Evolutionary conservation across 441 rosid species (phyloP).

Genomic region (Pelargonium myrrhifolium): DNA sequence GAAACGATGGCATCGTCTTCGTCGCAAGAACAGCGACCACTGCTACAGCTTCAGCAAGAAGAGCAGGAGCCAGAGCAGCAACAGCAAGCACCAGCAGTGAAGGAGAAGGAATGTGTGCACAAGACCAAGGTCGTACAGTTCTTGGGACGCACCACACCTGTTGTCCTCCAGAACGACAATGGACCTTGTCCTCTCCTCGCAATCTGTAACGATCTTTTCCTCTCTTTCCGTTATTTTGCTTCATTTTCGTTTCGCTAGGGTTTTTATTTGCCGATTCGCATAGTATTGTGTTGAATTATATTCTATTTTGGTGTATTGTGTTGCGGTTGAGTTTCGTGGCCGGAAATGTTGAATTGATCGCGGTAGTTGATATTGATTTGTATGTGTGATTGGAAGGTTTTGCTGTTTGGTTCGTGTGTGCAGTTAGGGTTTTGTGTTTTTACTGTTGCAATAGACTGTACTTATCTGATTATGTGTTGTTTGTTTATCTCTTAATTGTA

Average conservation of each 20-base stretch:
- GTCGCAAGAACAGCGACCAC: not conserved
- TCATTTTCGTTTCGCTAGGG: conserved; percentile 17
- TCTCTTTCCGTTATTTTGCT: conserved; percentile 9
- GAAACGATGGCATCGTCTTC: not conserved
- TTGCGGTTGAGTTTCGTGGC: not conserved
- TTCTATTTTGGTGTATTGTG: not conserved
- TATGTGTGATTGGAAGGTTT: not conserved
- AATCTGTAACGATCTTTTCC: conserved; percentile 45
- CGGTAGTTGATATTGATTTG: not conserved
- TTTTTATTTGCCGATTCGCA: not conserved
- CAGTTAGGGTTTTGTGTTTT: conserved; percentile 6
- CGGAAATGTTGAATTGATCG: conserved; percentile 1
- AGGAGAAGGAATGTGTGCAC: conserved; percentile 44
- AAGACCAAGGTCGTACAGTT: conserved; percentile 79
- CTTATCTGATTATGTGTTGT: not conserved
- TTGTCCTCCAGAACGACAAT: conserved; percentile 93
- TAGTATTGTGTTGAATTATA: too few species aligned
- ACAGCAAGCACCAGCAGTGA: conserved; percentile 21
- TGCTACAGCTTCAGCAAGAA: conserved; percentile 8
- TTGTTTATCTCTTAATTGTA: not conserved
- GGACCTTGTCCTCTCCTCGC: conserved; percentile 98
- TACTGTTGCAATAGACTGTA: not conserved
- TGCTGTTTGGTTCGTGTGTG: not conserved
- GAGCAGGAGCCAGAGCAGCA: conserved; percentile 3
- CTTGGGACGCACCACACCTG: conserved; percentile 74